phyloP scores from a whole-genome alignment of 177 flowering plant species.

The Vitis hybrid region DNA sequence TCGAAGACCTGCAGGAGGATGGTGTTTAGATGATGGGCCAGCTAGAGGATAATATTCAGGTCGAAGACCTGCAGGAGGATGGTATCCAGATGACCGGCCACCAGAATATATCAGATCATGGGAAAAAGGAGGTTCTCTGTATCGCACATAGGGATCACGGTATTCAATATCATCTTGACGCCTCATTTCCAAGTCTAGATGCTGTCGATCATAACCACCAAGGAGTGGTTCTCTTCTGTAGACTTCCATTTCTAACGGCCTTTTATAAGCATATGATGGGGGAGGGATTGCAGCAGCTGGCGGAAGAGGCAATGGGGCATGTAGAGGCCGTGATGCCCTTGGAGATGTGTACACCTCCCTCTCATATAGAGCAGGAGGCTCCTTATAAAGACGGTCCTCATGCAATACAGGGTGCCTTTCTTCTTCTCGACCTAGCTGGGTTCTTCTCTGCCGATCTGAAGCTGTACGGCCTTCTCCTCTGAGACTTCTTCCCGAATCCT shows the following conservation, averaged over 20 bases:
- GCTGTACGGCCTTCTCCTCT: slow-evolving; percentile 8
- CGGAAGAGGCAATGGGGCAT: slow-evolving; percentile 11
- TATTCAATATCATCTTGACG: slow-evolving; percentile 11
- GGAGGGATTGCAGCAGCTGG: slow-evolving; percentile 3
- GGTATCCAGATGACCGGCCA: not conserved
- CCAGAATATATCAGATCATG: slow-evolving; percentile 1
- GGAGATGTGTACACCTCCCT: slow-evolving; percentile 20
- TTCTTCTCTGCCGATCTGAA: slow-evolving; percentile 11
- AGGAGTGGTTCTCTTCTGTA: slow-evolving; percentile 16
- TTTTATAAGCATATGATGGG: slow-evolving; percentile 22
- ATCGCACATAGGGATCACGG: slow-evolving; percentile 16
- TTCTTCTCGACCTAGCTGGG: slow-evolving; percentile 7
- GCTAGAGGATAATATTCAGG: not conserved
- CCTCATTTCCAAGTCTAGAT: slow-evolving; percentile 9
- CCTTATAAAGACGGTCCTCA: slow-evolving; percentile 5
- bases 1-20: slow-evolving; percentile 1
- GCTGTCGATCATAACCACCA: slow-evolving; percentile 19
- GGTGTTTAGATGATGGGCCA: not conserved
- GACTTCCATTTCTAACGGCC: slow-evolving; percentile 17
- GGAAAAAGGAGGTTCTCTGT: slow-evolving; percentile 13
- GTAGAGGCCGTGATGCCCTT: not conserved
- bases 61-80: not conserved
- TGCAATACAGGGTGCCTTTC: slow-evolving; percentile 14
- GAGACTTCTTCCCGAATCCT: slow-evolving; percentile 7
- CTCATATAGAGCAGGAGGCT: slow-evolving; percentile 12